Base-by-base conservation (phyloP, 2,329 filamentous ascomycete genomes). In the Talaromyces amestolkiae region DNA sequence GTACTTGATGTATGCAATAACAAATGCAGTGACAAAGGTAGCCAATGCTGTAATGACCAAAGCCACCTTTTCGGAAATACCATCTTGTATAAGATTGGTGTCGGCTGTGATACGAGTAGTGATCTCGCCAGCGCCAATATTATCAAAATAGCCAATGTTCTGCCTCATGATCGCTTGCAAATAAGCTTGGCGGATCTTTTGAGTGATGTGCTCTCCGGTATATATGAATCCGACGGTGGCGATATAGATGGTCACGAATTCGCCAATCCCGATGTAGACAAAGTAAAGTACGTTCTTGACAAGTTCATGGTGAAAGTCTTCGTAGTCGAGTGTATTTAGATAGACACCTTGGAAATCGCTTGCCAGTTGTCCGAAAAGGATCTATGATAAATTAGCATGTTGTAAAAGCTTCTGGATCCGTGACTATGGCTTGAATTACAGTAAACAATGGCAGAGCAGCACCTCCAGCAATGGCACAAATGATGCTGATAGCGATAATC, bases 61-160 rank as follows among this genome's bases (percentile, higher is more conserved):
- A 15, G 87, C 88, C 53, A 96, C 86, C 81, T 97, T 97, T 77
- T 96, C 92, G 0, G 92, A 96, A 54, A 99, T 92, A 65, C 93
- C 94, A 70, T 96, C 93, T 77, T 97, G 94, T 64, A 98, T 89
- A 62, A 96, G 82, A 73, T 97, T 97, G 53, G 92, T 96, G 76
- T 98, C 94, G 11, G 93, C 90, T 0, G 94, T 98, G 71, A 97
- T 97, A 69, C 93, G 89, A 1, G 93, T 97, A 0, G 93, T 97
- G 67, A 98, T 91, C 78, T 97, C 95, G 66, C 94, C 93, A 39
- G 93, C 91, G 61, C 93, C 94, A 15, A 97, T 85, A 73, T 95
- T 95, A 77, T 98, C 95, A 78, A 96, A 96, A 77, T 92, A 96
- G 54, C 87, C 93, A 75, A 96, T 94, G 75, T 97, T 96, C 76